phyloP scores from a whole-genome alignment of 1,284 basidiomycete species.

The Amylostereum areolatum region DNA sequence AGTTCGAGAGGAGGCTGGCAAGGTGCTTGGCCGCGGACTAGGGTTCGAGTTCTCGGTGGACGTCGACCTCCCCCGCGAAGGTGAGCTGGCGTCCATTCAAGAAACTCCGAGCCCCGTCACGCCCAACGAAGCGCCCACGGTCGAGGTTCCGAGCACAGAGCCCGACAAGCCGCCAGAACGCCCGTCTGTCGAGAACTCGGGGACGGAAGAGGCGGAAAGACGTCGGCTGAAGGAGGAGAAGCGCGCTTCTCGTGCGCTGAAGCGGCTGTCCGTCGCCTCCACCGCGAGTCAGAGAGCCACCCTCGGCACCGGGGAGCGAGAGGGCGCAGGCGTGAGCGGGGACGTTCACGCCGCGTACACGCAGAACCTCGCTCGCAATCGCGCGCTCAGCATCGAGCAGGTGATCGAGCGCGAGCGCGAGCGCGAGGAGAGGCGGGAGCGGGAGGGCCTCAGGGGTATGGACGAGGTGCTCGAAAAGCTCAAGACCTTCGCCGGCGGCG shows the following conservation, averaged over 20 bases:
- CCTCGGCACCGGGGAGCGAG: constrained; percentile 9
- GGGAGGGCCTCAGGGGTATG: constrained; percentile 19
- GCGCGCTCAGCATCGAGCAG: constrained; percentile 27
- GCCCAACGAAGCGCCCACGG: not conserved
- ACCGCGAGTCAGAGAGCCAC: constrained; percentile 16
- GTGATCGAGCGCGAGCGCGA: constrained; percentile 18
- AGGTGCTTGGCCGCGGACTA: not conserved
- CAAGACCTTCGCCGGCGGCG: constrained; percentile 11
- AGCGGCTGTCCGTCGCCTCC: constrained; percentile 29
- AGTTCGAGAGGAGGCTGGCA: not conserved
- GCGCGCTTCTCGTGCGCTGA: constrained; percentile 27
- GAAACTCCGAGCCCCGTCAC: too few species aligned
- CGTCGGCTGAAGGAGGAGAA: constrained; percentile 25
- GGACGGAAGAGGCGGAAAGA: constrained; percentile 3
- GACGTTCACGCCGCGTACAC: constrained; percentile 11
- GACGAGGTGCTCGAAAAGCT: constrained; percentile 32
- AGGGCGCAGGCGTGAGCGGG: not conserved
- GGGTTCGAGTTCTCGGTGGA: not conserved
- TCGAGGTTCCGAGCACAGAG: not conserved
- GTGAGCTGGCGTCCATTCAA: not conserved
- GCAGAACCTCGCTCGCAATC: constrained; percentile 14
- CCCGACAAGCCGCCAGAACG: constrained; percentile 11
- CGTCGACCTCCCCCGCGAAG: not conserved
- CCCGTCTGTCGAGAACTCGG: not conserved
- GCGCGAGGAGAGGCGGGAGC: constrained; percentile 13